Evolutionary conservation across 2,329 filamentous ascomycete genomes (phyloP), one percentile per base, ranked within the genome.

Genomic region (Myriosclerotinia curreyana): DNA sequence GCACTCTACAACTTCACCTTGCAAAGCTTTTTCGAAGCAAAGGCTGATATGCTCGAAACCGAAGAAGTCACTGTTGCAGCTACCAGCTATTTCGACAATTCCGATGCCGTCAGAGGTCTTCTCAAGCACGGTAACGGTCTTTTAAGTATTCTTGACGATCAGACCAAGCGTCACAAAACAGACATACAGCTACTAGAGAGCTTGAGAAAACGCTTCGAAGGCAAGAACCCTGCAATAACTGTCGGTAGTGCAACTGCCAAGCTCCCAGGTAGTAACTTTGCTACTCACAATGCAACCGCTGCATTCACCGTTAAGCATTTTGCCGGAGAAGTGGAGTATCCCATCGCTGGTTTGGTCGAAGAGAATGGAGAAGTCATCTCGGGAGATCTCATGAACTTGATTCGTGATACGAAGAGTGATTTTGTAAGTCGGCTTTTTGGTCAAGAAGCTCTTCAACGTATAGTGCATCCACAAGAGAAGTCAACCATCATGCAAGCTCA

Each of bases 41-140:
- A 95, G 76, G 92, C 93, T 0, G 94, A 98, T 67, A 86, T 96
- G 78, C 82, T 99, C 28, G 95, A 99, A 74, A 92, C 89, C 1
- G 95, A 99, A 75, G 95, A 99, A 75, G 91, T 99, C 44, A 86
- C 83, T 40, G 91, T 99, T 3, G 85, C 93, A 2, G 88, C 93
- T 0, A 97, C 94, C 0, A 96, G 92, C 78, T 99, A 98, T 77
- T 99, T 97, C 71, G 95, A 99, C 77, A 99, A 98, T 76, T 92
- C 91, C 0, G 95, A 98, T 75, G 92, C 94, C 12, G 92, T 97
- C 66, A 92, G 90, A 72, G 94, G 92, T 15, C 82, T 99, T 40
- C 80, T 99, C 63, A 99, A 98, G 79, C 83, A 91, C 64, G 92
- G 93, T 34, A 98, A 98, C 72, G 95, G 95, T 52, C 81, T 99